Percentiles rank a stretch among this genome's conserved stretches.
Conservation (phyloP, 306 rosid species). For the Quillaja saponaria region DNA sequence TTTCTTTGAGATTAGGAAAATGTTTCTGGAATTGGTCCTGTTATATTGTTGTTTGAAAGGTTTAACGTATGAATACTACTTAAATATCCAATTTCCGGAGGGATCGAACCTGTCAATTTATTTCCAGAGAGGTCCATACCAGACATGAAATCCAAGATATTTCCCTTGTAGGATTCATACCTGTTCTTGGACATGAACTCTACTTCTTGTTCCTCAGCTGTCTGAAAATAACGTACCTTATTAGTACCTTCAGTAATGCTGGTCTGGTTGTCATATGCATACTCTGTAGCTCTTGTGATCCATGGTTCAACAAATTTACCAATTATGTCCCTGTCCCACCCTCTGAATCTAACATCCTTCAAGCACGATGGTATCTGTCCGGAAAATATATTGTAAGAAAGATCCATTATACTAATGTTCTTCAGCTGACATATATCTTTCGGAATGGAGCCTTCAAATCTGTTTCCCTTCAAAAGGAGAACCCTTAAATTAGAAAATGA, state of each 20-base stretch:
- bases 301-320: too few species aligned
- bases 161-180: slow-evolving; percentile 7
- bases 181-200: slow-evolving; percentile 26
- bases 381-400: slow-evolving; percentile 18
- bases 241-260: not conserved
- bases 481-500: slow-evolving; percentile 1
- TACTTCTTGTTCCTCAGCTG: slow-evolving; percentile 10
- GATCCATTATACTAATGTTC: slow-evolving; percentile 9
- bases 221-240: not conserved
- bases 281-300: too few species aligned
- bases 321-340: too few species aligned
- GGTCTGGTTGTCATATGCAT: too few species aligned
- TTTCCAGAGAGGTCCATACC: slow-evolving; percentile 32
- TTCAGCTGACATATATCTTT: not conserved
- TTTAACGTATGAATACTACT: slow-evolving; percentile 13
- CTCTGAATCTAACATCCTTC: not conserved
- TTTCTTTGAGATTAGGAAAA: not conserved
- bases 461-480: slow-evolving; percentile 25
- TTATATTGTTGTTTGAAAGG: slow-evolving; percentile 21
- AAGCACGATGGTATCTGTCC: slow-evolving; percentile 23
- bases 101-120: slow-evolving; percentile 19
- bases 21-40: slow-evolving; percentile 6
- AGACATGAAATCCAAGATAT: slow-evolving; percentile 22
- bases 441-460: slow-evolving; percentile 26
- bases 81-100: slow-evolving; percentile 17